Evolutionary conservation across 1,284 basidiomycete genomes (phyloP).

Genomic region (Cryptococcus sp.): DNA sequence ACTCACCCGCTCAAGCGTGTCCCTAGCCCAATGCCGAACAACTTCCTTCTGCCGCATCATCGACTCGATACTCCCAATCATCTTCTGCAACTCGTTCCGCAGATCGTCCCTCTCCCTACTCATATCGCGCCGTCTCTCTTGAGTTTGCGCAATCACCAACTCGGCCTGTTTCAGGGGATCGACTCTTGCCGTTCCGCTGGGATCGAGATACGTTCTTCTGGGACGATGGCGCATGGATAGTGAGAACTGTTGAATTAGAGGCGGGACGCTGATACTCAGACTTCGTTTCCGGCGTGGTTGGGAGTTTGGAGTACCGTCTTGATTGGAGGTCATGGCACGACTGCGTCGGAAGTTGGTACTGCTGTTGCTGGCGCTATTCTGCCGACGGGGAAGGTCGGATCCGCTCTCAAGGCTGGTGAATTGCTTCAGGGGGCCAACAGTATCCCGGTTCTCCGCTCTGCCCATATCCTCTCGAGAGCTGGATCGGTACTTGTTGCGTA

Average conservation of each 20-base stretch:
- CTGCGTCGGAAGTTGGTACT: slow-evolving; percentile 1
- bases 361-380: neutral
- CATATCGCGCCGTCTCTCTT: slow-evolving; percentile 9
- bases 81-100: slow-evolving; percentile 13
- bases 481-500: slow-evolving; percentile 16
- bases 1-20: slow-evolving; percentile 13
- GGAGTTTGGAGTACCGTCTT: neutral
- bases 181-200: slow-evolving; percentile 22
- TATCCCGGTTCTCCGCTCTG: slow-evolving; percentile 15
- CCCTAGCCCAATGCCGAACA: slow-evolving; percentile 15
- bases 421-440: slow-evolving; percentile 8
- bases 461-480: neutral
- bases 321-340: neutral
- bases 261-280: slow-evolving; percentile 1
- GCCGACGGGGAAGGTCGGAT: slow-evolving; percentile 8
- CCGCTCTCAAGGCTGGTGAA: slow-evolving; percentile 16
- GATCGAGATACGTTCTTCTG: slow-evolving; percentile 33
- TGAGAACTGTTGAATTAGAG: slow-evolving; percentile 17
- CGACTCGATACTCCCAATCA: slow-evolving; percentile 16
- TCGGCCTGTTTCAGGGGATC: slow-evolving; percentile 31
- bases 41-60: slow-evolving; percentile 20
- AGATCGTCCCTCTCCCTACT: slow-evolving; percentile 12
- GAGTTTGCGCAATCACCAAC: slow-evolving; percentile 3
- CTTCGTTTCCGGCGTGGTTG: slow-evolving; percentile 13
- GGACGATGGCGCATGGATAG: slow-evolving; percentile 29